Conservation (phyloP, 192 early-diverging fungal genomes). For the Coemansia asiatica region DNA sequence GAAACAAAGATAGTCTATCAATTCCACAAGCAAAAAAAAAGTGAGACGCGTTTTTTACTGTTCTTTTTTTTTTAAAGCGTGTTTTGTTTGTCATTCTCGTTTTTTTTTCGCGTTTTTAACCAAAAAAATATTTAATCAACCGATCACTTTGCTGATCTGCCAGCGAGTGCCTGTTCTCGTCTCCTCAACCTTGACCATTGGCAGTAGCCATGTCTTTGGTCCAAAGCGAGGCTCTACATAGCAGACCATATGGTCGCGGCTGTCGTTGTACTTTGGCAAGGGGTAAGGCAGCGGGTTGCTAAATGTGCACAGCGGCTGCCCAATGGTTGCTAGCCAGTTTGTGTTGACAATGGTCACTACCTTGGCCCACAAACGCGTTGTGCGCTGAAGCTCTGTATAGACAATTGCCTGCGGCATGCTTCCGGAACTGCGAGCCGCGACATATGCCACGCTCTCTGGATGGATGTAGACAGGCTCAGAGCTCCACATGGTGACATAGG, state of each 20-base stretch:
- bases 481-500: slow-evolving; percentile 73
- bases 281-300: slow-evolving; percentile 79
- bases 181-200: slow-evolving; percentile 67
- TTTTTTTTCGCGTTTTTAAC: not conserved
- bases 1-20: too few relatives aligned
- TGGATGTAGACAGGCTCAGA: slow-evolving; percentile 76
- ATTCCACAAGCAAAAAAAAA: too few relatives aligned
- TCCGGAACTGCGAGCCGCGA: slow-evolving; percentile 35
- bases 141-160: slow-evolving; percentile 57
- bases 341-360: slow-evolving; percentile 72
- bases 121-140: slow-evolving; percentile 6
- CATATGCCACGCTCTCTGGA: slow-evolving; percentile 65
- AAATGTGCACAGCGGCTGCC: slow-evolving; percentile 67
- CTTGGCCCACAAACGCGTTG: slow-evolving; percentile 66
- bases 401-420: slow-evolving; percentile 71
- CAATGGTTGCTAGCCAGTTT: slow-evolving; percentile 82
- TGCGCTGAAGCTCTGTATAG: slow-evolving; percentile 68
- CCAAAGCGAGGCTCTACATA: slow-evolving; percentile 71
- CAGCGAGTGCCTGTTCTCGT: slow-evolving; percentile 62
- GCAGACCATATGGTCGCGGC: slow-evolving; percentile 56
- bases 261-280: slow-evolving; percentile 68
- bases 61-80: too few relatives aligned
- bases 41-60: too few relatives aligned
- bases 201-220: slow-evolving; percentile 68
- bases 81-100: not conserved